Evolutionary conservation across 2,329 filamentous ascomycete genomes (phyloP).

Genomic region (Claviceps citrina): DNA sequence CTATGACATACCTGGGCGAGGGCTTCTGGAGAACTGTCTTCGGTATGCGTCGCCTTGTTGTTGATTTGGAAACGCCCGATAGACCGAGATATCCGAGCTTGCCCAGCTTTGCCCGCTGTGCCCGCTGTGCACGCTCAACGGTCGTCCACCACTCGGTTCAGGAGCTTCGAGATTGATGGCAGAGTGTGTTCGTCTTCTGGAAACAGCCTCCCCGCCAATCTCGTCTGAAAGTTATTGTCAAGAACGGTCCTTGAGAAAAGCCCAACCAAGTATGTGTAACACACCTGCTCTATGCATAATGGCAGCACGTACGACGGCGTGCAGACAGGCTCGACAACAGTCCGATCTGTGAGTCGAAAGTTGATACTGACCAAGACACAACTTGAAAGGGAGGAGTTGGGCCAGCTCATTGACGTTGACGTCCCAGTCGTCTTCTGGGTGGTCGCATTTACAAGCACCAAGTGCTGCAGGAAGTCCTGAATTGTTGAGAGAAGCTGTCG

Average conservation of each 20-base stretch:
- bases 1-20: conserved; percentile 14
- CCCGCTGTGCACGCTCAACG: conserved; percentile 46
- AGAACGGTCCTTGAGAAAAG: neutral
- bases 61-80: conserved; percentile 37
- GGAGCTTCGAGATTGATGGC: conserved; percentile 45
- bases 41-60: conserved; percentile 24
- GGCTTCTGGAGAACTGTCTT: conserved; percentile 18
- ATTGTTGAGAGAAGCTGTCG: conserved; percentile 55
- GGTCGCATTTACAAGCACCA: conserved; percentile 82
- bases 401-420: conserved; percentile 53
- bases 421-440: conserved; percentile 51
- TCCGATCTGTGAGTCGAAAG: conserved; percentile 56
- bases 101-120: conserved; percentile 56
- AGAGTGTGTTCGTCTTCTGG: conserved; percentile 43
- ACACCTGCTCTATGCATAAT: conserved; percentile 54
- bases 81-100: conserved; percentile 52
- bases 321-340: conserved; percentile 60
- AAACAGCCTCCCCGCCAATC: conserved; percentile 25
- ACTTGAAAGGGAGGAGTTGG: conserved; percentile 46
- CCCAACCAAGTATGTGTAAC: conserved; percentile 12
- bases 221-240: conserved; percentile 17
- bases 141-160: conserved; percentile 33
- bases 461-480: conserved; percentile 62
- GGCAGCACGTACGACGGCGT: conserved; percentile 57
- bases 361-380: conserved; percentile 58